phyloP scores from a whole-genome alignment of 306 rosid species.

The Spatholobus suberectus region DNA sequence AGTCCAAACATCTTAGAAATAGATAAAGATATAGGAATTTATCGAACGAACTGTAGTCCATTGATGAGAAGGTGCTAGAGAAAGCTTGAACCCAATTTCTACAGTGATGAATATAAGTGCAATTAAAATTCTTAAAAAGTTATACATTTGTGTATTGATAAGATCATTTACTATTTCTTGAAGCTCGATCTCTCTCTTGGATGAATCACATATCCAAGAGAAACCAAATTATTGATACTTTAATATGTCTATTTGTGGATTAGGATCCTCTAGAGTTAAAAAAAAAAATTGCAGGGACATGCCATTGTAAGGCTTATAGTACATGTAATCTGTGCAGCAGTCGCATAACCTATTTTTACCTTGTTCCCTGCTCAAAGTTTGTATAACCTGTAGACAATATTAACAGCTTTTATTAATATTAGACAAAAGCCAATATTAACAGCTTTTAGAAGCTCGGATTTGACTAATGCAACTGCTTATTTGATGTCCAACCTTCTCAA shows the following conservation, averaged over 20 bases:
- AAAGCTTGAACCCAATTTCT: too few relatives aligned
- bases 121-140: too few relatives aligned
- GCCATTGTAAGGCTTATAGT: neutral
- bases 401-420: too few relatives aligned
- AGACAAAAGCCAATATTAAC: neutral
- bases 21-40: too few relatives aligned
- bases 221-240: neutral
- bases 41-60: too few relatives aligned
- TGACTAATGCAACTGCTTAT: constrained; percentile 1
- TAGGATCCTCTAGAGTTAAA: neutral
- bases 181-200: too few relatives aligned
- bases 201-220: too few relatives aligned
- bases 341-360: neutral
- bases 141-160: too few relatives aligned
- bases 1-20: too few relatives aligned
- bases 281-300: neutral
- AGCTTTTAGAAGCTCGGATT: constrained; percentile 5
- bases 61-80: too few relatives aligned
- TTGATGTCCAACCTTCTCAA: constrained; percentile 18
- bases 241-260: neutral
- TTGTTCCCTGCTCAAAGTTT: neutral
- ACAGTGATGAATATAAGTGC: too few relatives aligned
- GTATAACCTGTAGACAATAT: neutral
- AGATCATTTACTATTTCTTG: too few relatives aligned
- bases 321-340: neutral